Evolutionary conservation across 345 rosid species (phyloP), one percentile per base, ranked within the genome.

Genomic region (Tarenaya hassleriana): DNA sequence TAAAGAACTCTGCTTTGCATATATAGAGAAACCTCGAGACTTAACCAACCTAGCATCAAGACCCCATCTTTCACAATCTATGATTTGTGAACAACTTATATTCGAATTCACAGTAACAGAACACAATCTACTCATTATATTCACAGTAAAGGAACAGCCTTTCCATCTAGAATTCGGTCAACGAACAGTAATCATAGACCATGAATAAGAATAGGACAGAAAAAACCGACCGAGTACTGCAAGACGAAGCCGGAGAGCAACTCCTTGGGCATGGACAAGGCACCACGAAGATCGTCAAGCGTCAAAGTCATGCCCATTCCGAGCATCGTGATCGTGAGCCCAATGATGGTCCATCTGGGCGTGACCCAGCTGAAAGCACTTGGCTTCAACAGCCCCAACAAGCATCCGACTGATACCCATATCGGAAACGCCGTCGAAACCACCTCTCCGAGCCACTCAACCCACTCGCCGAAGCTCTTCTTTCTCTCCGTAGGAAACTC

Each of bases 301-400:
- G 88, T 80, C 71, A 86, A 86, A 49, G 97, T 84, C 89, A 86
- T 84, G 16, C 94, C 96, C 97, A 86, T 90, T 11, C 97, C 94
- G 38, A 84, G 91, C 96, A 90, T 90, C 2, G 86, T 86, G 54
- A 82, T 47, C n/a, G 84, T 75, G n/a, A 90, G 58, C 31, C 90
- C 94, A 34, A 58, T 15, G 43, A 77, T 72, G 43, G 76, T 78
- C 87, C 63, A 80, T 37, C 69, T 65, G 13, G 97, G 96, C 19
- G 79, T 73, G 41, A 90, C 86, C 97, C 96, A 86, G 43, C 61
- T 56, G 78, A 78, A 90, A 16, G 76, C 54, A 47, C 55, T 69
- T 10, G 95, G 97, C 42, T 63, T 80, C 51, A 84, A 11, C 47
- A 90, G 62, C 47, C 91, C 96, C 69, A 80, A 47, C 16, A 84